Evolutionary conservation across 1,284 basidiomycete species (phyloP).

Genomic region (Tausonia pullulans): DNA sequence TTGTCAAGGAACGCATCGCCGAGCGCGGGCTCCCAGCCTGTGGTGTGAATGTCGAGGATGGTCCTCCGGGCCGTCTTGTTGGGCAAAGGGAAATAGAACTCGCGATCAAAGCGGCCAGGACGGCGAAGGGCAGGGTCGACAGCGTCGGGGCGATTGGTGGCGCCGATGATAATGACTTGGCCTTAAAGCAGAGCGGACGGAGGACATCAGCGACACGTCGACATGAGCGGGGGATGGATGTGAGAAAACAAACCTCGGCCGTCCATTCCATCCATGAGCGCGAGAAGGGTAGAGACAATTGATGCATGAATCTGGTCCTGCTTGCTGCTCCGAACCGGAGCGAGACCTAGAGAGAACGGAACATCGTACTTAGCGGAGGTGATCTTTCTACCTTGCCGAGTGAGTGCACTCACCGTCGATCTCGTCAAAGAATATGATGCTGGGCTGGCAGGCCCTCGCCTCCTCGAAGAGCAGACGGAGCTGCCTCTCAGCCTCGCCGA

Average conservation of each 20-base stretch:
- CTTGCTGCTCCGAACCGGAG: conserved; percentile 92
- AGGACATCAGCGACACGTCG: neutral
- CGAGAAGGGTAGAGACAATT: conserved; percentile 90
- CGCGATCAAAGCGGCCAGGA: conserved; percentile 92
- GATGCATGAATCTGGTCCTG: conserved; percentile 99
- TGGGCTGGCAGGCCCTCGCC: conserved; percentile 81
- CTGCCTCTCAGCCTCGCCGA: conserved; percentile 96
- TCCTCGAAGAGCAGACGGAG: conserved; percentile 93
- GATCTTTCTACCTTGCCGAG: neutral
- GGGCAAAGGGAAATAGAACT: conserved; percentile 96
- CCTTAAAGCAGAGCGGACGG: conserved; percentile 23
- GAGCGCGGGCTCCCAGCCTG: conserved; percentile 78
- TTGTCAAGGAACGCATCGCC: conserved; percentile 51
- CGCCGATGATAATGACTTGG: conserved; percentile 96
- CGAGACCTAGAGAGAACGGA: conserved; percentile 45
- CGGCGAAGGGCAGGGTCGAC: conserved; percentile 90
- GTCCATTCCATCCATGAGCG: conserved; percentile 99
- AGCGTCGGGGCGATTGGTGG: conserved; percentile 93
- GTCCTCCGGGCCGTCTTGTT: conserved; percentile 70
- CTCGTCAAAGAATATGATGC: conserved; percentile 99
- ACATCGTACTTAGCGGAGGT: neutral
- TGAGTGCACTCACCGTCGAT: conserved; percentile 62
- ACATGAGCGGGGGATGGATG: neutral
- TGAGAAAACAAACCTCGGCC: conserved; percentile 49
- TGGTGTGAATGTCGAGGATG: conserved; percentile 87